phyloP scores from a whole-genome alignment of 2,329 filamentous ascomycete species.

The Fusarium sp. region DNA sequence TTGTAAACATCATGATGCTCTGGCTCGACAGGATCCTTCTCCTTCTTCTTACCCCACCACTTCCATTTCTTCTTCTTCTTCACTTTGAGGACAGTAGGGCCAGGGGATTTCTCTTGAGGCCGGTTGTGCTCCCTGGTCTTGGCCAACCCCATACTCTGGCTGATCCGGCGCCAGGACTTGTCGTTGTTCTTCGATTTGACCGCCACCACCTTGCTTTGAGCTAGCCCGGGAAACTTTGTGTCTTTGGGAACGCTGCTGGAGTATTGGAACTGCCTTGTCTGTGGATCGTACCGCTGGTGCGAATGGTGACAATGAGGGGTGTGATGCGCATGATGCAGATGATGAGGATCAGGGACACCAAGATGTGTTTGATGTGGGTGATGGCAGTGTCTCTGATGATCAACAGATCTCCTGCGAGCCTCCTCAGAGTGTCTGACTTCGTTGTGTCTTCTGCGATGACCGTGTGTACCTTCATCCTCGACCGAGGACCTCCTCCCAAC shows the following conservation, averaged over 20 bases:
- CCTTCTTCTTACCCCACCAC: constrained; percentile 8
- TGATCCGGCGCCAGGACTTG: constrained; percentile 2
- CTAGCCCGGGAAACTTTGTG: background rate
- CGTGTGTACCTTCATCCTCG: constrained; percentile 15
- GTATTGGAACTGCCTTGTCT: background rate
- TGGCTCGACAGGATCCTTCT: background rate
- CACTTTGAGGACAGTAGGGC: background rate
- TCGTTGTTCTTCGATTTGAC: constrained; percentile 14
- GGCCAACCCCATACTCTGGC: constrained; percentile 11
- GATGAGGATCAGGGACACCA: background rate
- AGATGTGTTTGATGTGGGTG: background rate
- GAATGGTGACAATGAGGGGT: background rate
- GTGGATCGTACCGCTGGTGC: background rate
- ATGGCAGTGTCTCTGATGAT: constrained; percentile 1
- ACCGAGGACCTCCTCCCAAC: constrained; percentile 16
- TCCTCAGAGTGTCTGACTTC: constrained; percentile 6
- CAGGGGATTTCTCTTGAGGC: background rate
- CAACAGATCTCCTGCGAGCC: background rate
- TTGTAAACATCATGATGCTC: background rate
- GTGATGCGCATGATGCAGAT: constrained; percentile 4
- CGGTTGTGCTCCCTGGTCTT: constrained; percentile 8
- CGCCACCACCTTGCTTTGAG: background rate
- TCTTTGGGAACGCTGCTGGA: background rate
- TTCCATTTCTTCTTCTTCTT: constrained; percentile 27
- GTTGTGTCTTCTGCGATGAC: background rate